phyloP scores from a whole-genome alignment of 257 asterid genomes.

The Nicotiana sylvestris region DNA sequence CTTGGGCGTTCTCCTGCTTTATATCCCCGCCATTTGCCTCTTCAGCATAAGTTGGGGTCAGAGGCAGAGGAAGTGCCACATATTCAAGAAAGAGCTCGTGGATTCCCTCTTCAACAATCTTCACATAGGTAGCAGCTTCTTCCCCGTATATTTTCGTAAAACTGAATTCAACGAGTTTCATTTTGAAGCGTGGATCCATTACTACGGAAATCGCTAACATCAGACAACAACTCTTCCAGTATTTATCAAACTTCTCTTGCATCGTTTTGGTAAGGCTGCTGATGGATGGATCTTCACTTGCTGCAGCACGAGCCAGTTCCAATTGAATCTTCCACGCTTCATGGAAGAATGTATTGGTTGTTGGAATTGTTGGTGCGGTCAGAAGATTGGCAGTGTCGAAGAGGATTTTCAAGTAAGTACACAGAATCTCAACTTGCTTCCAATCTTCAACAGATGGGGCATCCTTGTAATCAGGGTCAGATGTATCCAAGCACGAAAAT shows the following conservation, averaged over 20 bases:
- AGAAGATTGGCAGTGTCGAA: slow-evolving; percentile 76
- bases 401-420: slow-evolving; percentile 58
- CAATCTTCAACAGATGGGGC: slow-evolving; percentile 66
- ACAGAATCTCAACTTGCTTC: slow-evolving; percentile 67
- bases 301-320: slow-evolving; percentile 68
- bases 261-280: slow-evolving; percentile 54
- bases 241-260: slow-evolving; percentile 72
- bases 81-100: slow-evolving; percentile 86
- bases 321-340: slow-evolving; percentile 96
- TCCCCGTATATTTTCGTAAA: slow-evolving; percentile 79
- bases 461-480: slow-evolving; percentile 70
- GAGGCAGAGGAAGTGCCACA: slow-evolving; percentile 55
- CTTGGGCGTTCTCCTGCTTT: slow-evolving; percentile 45
- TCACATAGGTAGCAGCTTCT: slow-evolving; percentile 55
- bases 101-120: slow-evolving; percentile 70
- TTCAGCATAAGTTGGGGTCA: slow-evolving; percentile 51
- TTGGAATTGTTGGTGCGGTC: slow-evolving; percentile 45
- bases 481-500: slow-evolving; percentile 72
- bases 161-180: slow-evolving; percentile 88
- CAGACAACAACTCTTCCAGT: slow-evolving; percentile 80
- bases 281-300: slow-evolving; percentile 60
- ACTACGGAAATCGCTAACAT: slow-evolving; percentile 85
- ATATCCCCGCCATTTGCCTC: slow-evolving; percentile 42
- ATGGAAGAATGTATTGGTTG: slow-evolving; percentile 80
- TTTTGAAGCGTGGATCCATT: slow-evolving; percentile 94